Evolutionary conservation across 164 flowering plant genomes (phyloP), one percentile per base, ranked within the genome.

Genomic region (Kalanchoe fedtschenkoi): DNA sequence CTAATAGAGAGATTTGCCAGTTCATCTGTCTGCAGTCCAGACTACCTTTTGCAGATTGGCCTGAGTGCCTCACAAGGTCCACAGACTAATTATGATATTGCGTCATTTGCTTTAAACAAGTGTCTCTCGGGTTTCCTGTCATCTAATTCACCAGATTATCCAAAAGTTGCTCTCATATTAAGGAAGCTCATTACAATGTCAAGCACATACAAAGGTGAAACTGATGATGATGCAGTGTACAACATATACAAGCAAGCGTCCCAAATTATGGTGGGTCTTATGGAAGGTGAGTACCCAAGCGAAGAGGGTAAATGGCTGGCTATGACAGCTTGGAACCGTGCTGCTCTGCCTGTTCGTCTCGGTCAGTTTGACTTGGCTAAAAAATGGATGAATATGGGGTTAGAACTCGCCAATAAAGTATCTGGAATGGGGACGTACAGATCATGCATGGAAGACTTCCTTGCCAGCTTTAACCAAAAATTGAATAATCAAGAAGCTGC

Each of bases 251-350:
- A 72, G 80, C 89, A 86, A 64, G 97, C 96, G 5, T 80, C 78
- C 56, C 60, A 82, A 61, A 78, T 89, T 44, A 86, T 92, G 88
- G 86, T 92, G 33, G 97, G 97, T 6, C 63, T 92, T 54, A 83
- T 73, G 72, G 91, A 79, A 35, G 89, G 90, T 2, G 95, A 88
- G 61, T 92, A 81, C 71, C 98, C 97, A 0, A 64, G 51, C 10
- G 90, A 85, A 38, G 98, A 92, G 65, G 96, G 81, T 10, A 88
- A 86, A 71, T 92, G 98, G 98, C 78, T 92, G 22, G 85, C 86
- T 34, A 86, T 65, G 58, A 88, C 96, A 1, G 90, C 98, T 14
- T 89, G 98, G 98, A 89, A 87, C 69, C 81, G 96, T 10, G 92
- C 91, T 22, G 82, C 87, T 14, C 21, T 86, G 43, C 93, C 89